Conservation (phyloP, 208 protist genomes). For the Crithidia brevicula region DNA sequence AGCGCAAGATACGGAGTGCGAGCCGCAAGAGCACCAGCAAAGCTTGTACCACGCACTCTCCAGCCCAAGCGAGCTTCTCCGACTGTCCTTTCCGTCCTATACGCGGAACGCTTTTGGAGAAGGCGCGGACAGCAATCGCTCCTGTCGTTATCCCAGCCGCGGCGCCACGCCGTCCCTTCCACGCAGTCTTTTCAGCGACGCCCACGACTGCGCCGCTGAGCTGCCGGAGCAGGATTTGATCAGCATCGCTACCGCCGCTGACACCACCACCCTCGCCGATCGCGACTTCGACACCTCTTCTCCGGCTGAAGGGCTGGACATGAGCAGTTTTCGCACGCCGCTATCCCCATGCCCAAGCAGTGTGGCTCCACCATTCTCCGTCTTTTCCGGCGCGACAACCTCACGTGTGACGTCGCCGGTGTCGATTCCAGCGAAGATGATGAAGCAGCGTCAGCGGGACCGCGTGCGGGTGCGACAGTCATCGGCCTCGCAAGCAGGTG, state of each 20-base stretch:
- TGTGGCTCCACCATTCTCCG: slow-evolving; percentile 40
- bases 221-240: slow-evolving; percentile 8
- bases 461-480: slow-evolving; percentile 6
- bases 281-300: no score
- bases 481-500: not conserved
- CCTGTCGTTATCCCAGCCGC: no score
- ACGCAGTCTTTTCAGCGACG: slow-evolving; percentile 11
- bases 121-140: no score
- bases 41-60: not conserved
- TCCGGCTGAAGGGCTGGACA: not conserved
- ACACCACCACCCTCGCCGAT: not conserved
- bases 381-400: slow-evolving; percentile 26
- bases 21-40: not conserved
- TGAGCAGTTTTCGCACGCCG: slow-evolving; percentile 25
- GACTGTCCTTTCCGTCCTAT: not conserved
- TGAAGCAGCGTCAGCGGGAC: slow-evolving; percentile 16
- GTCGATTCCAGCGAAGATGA: slow-evolving; percentile 16
- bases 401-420: slow-evolving; percentile 15
- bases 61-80: slow-evolving; percentile 2
- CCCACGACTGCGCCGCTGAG: slow-evolving; percentile 4
- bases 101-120: no score
- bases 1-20: not conserved
- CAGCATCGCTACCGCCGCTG: not conserved
- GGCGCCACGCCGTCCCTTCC: not conserved
- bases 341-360: slow-evolving; percentile 43